Evolutionary conservation across 768 basidiomycete genomes (phyloP).

Genomic region (Neoboletus brunneissimus): DNA sequence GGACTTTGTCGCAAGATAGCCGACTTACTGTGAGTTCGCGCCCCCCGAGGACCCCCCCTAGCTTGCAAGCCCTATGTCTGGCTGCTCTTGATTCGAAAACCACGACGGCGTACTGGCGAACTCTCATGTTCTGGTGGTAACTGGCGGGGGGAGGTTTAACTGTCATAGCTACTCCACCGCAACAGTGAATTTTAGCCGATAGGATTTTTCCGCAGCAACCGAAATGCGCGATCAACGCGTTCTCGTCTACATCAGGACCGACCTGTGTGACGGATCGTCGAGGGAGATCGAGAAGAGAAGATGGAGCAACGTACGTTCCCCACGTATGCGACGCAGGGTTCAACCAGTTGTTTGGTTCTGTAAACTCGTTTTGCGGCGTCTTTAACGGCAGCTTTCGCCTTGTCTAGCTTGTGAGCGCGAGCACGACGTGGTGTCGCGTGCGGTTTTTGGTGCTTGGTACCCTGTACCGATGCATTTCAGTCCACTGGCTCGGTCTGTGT

Average conservation of each 20-base stretch:
- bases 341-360: constrained; percentile 6
- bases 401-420: constrained; percentile 14
- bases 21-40: constrained; percentile 41
- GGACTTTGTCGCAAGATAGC: not conserved
- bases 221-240: constrained; percentile 22
- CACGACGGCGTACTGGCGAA: constrained; percentile 52
- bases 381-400: constrained; percentile 15
- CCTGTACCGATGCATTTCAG: not conserved
- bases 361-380: constrained; percentile 18
- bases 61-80: constrained; percentile 40
- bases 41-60: constrained; percentile 41
- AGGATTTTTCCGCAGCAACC: constrained; percentile 23
- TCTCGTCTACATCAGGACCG: constrained; percentile 30
- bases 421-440: constrained; percentile 4
- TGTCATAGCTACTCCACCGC: constrained; percentile 32
- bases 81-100: constrained; percentile 39
- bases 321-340: constrained; percentile 45
- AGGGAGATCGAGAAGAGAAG: not conserved
- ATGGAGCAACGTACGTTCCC: constrained; percentile 52
- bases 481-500: not conserved
- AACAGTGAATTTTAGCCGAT: constrained; percentile 28
- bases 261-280: constrained; percentile 25
- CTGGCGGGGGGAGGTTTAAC: constrained; percentile 20
- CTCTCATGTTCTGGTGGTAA: constrained; percentile 36
- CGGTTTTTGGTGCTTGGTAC: constrained; percentile 7